Percentiles rank a stretch among this genome's conserved stretches.
Conservation (phyloP, 2,329 filamentous ascomycete genomes). For the Exophiala sp. region DNA sequence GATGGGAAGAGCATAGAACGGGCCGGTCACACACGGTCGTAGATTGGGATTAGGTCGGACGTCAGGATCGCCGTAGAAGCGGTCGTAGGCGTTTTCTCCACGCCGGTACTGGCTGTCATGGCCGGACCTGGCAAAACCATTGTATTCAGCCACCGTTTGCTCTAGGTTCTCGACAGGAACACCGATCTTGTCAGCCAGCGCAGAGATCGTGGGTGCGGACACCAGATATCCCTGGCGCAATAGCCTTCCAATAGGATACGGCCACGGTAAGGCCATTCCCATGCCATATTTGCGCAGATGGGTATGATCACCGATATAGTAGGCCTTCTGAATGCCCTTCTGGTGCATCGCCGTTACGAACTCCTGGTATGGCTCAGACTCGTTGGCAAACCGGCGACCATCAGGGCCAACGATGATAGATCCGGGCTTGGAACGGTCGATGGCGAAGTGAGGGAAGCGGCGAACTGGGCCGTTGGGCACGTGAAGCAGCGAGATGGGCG, state of each 20-base stretch:
- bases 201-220: conserved; percentile 9
- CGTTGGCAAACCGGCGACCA: conserved; percentile 13
- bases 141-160: conserved; percentile 27
- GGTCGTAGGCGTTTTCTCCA: conserved; percentile 33
- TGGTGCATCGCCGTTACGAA: conserved; percentile 7
- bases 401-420: conserved; percentile 12
- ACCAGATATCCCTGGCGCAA: conserved; percentile 13
- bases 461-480: background rate
- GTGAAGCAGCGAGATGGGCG: conserved; percentile 6
- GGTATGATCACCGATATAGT: conserved; percentile 10
- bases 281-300: conserved; percentile 13
- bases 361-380: conserved; percentile 15
- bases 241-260: conserved; percentile 5
- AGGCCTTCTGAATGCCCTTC: conserved; percentile 6
- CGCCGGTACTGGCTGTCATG: conserved; percentile 34
- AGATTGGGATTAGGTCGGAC: conserved; percentile 33
- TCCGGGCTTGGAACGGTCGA: conserved; percentile 11
- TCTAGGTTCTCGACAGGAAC: conserved; percentile 2
- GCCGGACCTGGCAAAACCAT: conserved; percentile 30
- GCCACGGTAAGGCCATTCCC: conserved; percentile 13
- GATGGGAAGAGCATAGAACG: conserved; percentile 35
- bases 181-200: conserved; percentile 10
- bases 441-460: conserved; percentile 10
- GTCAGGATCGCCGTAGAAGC: conserved; percentile 33
- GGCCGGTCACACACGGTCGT: conserved; percentile 29